Conservation (phyloP, 768 basidiomycete species). For the Coprinopsis strossmayeri region DNA sequence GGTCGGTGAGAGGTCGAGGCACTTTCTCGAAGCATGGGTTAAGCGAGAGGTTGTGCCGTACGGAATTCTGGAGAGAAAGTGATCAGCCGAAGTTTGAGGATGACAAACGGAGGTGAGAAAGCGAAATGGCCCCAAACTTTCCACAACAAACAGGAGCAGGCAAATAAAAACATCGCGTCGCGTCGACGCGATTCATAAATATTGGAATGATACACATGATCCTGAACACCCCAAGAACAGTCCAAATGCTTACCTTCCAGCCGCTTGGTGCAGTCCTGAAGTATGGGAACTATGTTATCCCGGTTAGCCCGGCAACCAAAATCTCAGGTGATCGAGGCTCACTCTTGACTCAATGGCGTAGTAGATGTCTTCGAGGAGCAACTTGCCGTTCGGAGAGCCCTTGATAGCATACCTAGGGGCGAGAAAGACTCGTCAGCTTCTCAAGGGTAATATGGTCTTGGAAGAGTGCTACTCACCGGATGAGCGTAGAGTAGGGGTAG, state of each 20-base stretch:
- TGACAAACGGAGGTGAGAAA: conserved; percentile 24
- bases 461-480: conserved; percentile 52
- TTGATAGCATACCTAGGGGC: conserved; percentile 77
- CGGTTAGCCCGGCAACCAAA: conserved; percentile 12
- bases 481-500: conserved; percentile 87
- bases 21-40: conserved; percentile 92
- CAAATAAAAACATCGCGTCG: conserved; percentile 58
- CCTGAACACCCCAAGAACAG: not conserved
- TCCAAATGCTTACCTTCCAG: conserved; percentile 69
- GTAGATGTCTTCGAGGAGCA: conserved; percentile 85
- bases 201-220: conserved; percentile 7
- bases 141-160: conserved; percentile 55
- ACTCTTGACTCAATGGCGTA: conserved; percentile 88
- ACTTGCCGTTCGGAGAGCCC: conserved; percentile 81
- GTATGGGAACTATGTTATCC: conserved; percentile 66
- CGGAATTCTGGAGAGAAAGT: conserved; percentile 61
- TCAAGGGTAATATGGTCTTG: not conserved
- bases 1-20: conserved; percentile 84
- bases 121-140: conserved; percentile 25
- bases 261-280: conserved; percentile 82
- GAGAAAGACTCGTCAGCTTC: conserved; percentile 9
- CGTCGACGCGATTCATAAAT: conserved; percentile 19
- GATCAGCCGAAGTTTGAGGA: conserved; percentile 18
- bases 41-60: conserved; percentile 84
- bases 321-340: conserved; percentile 24